Conservation (phyloP, 257 asterid genomes). For the Parsonsia alboflavescens region DNA sequence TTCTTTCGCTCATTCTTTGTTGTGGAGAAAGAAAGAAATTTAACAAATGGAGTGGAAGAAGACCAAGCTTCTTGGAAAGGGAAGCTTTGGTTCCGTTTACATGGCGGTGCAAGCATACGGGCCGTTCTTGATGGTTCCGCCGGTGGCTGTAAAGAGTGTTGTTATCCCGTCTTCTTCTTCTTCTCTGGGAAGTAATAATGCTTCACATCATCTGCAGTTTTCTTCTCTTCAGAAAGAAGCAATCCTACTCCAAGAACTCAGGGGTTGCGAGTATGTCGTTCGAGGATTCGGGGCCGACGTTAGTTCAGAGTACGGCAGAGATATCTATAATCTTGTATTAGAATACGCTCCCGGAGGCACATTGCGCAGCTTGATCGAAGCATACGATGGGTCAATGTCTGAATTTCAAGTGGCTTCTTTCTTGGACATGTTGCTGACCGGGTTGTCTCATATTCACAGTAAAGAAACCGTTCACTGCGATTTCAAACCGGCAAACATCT, state of each 20-base stretch:
- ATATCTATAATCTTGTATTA: neutral
- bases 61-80: too few species aligned
- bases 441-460: neutral
- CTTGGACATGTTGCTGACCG: neutral
- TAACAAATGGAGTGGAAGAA: too few species aligned
- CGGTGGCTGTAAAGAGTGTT: too few species aligned
- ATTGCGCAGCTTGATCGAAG: neutral
- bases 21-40: too few species aligned
- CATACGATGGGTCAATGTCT: neutral
- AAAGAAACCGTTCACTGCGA: slow-evolving; percentile 17
- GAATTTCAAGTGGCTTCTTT: slow-evolving; percentile 7
- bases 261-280: neutral
- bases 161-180: too few species aligned
- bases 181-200: too few species aligned
- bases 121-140: too few species aligned
- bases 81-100: too few species aligned
- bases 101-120: too few species aligned
- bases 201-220: too few species aligned
- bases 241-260: neutral
- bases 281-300: slow-evolving; percentile 5
- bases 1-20: too few species aligned
- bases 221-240: neutral
- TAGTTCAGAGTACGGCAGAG: neutral
- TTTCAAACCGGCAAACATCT: slow-evolving; percentile 17
- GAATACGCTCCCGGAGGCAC: slow-evolving; percentile 4